Evolutionary conservation across 371 early-diverging fungal species (phyloP), one percentile per base, ranked within the genome.

Genomic region (Haplosporangium sp.): DNA sequence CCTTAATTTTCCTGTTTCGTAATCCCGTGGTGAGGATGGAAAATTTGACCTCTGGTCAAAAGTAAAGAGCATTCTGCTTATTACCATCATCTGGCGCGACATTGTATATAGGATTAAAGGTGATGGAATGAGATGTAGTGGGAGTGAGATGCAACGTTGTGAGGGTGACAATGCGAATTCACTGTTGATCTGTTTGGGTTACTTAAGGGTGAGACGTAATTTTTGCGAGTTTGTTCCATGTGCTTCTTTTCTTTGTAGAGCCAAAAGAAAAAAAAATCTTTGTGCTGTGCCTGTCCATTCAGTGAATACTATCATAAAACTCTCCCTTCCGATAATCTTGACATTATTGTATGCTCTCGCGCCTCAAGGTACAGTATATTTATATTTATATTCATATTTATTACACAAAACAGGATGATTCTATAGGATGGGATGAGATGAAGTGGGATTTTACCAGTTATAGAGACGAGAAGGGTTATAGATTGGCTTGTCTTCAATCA

Each of bases 381-480:
- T 52, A 44, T 61, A 61, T 61, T 69, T 48, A 45, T 35, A 35
- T 47, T 55, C 39, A 44, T 61, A 61, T 61, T 69, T 69, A 61
- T 53, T 53, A 61, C 61, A 61, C 35, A 65, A 63, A 39, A 57
- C 20, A 45, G 10, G 20, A 27, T 34, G 13, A 65, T 63, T 68
- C 69, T 74, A 64, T 50, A 11, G 13, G 47, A 50, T 50, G 50
- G n/a, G 50, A 50, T 64, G 65, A 59, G 20, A 13, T 27, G 55
- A 34, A 0, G 20, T 55, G 35, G 34, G 17, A 55, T 47, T 58
- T 66, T 88, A 95, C 95, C 95, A 95, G 82, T 95, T 95, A 82
- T 95, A 95, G 74, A 84, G 91, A 50, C 86, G 85, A 69, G 91
- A 84, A 37, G 93, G 87, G 72, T 93, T 94, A 76, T 94, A 93